Evolutionary conservation across 148 eudicot species (phyloP).

Genomic region (Bassia scoparia): DNA sequence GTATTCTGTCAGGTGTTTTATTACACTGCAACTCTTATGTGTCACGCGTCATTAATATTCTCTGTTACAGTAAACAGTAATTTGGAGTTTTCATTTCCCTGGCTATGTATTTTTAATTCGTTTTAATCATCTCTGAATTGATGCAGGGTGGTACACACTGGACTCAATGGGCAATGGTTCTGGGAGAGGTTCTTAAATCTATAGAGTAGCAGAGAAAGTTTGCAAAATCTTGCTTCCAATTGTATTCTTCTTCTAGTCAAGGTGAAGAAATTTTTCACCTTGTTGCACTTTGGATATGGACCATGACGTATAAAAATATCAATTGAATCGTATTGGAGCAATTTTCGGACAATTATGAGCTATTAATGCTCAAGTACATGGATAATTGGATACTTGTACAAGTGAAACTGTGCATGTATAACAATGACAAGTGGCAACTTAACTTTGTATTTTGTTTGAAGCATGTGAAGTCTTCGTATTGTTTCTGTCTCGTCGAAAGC

Average conservation of each 20-base stretch:
- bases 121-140: background rate
- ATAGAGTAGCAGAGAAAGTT: conserved; percentile 26
- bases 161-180: conserved; percentile 93
- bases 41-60: background rate
- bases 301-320: background rate
- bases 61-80: background rate
- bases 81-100: background rate
- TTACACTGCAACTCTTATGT: background rate
- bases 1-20: conserved; percentile 84
- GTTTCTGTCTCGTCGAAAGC: too few species aligned
- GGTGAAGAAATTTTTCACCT: background rate
- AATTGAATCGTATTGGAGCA: background rate
- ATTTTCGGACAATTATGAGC: background rate
- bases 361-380: background rate
- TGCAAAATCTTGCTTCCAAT: background rate
- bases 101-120: background rate
- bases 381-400: too few species aligned
- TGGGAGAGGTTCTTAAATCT: conserved; percentile 75
- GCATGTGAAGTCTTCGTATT: background rate
- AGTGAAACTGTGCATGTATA: background rate
- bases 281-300: background rate
- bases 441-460: background rate
- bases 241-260: background rate
- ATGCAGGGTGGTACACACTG: conserved; percentile 94
- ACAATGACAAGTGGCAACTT: background rate